Conservation (phyloP, 1,139 yeast species). For the Magnusiomyces paraingens region DNA sequence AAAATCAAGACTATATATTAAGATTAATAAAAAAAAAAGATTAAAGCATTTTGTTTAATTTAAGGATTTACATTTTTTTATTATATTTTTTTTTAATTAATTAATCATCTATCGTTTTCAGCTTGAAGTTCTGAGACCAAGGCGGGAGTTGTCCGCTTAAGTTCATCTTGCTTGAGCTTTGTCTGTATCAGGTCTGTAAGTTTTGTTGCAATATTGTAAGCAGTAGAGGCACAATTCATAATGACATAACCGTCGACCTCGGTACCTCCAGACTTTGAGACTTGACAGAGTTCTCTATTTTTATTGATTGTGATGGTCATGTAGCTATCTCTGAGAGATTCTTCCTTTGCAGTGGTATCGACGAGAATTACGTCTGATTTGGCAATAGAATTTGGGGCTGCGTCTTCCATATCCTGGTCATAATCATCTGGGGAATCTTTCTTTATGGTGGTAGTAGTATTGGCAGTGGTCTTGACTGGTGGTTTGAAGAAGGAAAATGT, state of each 20-base stretch:
- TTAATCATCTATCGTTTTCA: no score
- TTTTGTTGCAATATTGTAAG: slow-evolving; percentile 55
- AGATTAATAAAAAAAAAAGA: no score
- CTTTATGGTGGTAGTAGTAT: background rate
- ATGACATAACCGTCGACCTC: slow-evolving; percentile 70
- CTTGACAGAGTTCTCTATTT: slow-evolving; percentile 84
- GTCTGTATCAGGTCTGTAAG: slow-evolving; percentile 53
- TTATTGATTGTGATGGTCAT: slow-evolving; percentile 82
- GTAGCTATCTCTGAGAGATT: slow-evolving; percentile 66
- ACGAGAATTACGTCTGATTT: slow-evolving; percentile 45
- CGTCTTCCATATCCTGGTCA: slow-evolving; percentile 25
- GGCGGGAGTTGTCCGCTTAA: no score
- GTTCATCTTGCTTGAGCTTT: no score
- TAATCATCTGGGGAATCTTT: slow-evolving; percentile 11
- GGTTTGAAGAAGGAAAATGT: slow-evolving; percentile 73
- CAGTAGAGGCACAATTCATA: slow-evolving; percentile 62
- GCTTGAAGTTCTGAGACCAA: no score
- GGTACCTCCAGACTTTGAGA: slow-evolving; percentile 85
- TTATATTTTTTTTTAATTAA: no score
- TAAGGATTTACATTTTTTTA: no score
- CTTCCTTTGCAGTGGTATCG: slow-evolving; percentile 78
- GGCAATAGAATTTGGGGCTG: slow-evolving; percentile 38
- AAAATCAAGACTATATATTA: no score
- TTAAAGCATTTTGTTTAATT: no score
- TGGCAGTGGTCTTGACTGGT: slow-evolving; percentile 3